Base-by-base conservation (phyloP, 768 basidiomycete species). In the Agrocybe praecox region DNA sequence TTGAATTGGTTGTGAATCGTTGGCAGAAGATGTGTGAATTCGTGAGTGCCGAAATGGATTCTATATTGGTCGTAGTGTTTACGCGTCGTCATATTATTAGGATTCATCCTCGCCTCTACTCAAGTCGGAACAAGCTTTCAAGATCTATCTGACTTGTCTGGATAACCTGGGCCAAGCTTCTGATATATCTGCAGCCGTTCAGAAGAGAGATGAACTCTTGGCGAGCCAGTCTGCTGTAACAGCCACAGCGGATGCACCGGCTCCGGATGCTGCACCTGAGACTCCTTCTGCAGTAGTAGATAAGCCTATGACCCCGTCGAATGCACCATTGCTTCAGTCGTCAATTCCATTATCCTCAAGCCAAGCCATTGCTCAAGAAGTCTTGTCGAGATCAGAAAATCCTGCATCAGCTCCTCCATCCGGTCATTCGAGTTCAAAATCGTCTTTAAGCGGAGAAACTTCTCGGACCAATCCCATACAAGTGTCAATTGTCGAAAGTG, bases 1-100 rank as follows among this genome's bases (percentile, higher is more conserved):
- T 87, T 68, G 87, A 92, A 56, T 74, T 89, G 21, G 74, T 93
- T 54, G 84, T 92, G 55, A 85, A 76, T 65, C 83, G 91, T 53
- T 94, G 92, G 92, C 92, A 94, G 67, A 80, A 86, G 62, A 85
- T 88, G 81, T 83, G 83, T 64, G 89, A 93, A 80, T 92, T 88
- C 67, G 92, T 93, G 74, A 63, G 90, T 84, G 34, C 90, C 90
- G 72, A 58, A 86, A 82, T 33, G 50, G 34, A 11, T 14, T 11
- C 46, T 9, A 42, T 32, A 17, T 12, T 48, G 49, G 21, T 4
- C 15, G 34, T 32, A 26, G 24, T 48, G 21, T 34, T 46, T 42
- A 52, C 36, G 36, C 36, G 14, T 36, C 5, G 26, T 32, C 3
- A 15, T 15, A 8, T 15, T 21, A 42, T 3, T 62, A 94, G 92